These are phyloP conservation scores for Xylariaceae sp. DNA, from an alignment of 2,329 filamentous ascomycete genomes.

Conservation along the genomic window DNA sequence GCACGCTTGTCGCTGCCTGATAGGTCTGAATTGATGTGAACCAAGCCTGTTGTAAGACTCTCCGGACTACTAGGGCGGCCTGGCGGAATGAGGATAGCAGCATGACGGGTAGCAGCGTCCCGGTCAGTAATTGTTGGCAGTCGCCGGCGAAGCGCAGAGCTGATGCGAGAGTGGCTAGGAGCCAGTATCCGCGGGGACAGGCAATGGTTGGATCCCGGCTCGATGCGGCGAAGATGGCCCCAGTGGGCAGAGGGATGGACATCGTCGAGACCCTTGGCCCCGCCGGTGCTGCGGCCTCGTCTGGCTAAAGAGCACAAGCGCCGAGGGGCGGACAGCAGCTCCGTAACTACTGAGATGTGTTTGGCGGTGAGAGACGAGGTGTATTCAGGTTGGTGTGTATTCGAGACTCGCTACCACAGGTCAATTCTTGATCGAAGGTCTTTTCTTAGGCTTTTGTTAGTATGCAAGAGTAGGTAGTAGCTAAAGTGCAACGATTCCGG, in stretches of 20 bases:
- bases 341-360: not conserved
- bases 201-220: constrained; percentile 32
- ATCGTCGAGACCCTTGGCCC: constrained; percentile 3
- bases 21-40: constrained; percentile 29
- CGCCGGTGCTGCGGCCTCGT: not conserved
- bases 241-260: constrained; percentile 23
- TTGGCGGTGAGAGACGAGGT: not conserved
- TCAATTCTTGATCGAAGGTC: not conserved
- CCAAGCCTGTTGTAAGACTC: constrained; percentile 27
- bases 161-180: constrained; percentile 33
- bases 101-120: constrained; percentile 30
- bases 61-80: constrained; percentile 30
- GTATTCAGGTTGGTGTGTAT: not conserved
- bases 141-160: constrained; percentile 32
- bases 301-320: not conserved
- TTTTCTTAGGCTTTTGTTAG: not conserved
- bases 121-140: constrained; percentile 33
- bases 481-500: too few relatives aligned
- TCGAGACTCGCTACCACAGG: not conserved
- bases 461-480: too few relatives aligned
- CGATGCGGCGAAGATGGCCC: constrained; percentile 36
- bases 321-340: not conserved
- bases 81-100: constrained; percentile 30
- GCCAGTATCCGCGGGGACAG: constrained; percentile 29
- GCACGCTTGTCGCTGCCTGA: constrained; percentile 24